Conservation (phyloP, 768 basidiomycete genomes). For the Serendipita vermifera region DNA sequence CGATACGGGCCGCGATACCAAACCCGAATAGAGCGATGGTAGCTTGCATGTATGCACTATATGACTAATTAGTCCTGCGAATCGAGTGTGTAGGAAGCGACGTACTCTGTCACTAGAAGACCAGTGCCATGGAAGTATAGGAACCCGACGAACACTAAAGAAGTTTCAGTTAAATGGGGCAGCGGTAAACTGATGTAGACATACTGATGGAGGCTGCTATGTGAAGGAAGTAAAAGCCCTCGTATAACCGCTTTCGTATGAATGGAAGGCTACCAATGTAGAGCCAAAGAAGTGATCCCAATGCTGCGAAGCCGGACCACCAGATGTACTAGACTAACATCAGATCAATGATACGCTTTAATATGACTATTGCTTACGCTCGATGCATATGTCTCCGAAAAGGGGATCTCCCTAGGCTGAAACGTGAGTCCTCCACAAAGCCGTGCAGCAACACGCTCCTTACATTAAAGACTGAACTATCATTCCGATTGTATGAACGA, state of each 20-base stretch:
- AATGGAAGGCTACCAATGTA: background rate
- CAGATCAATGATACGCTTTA: background rate
- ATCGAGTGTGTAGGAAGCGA: background rate
- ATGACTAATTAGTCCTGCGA: no score
- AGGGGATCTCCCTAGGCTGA: background rate
- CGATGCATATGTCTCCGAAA: background rate
- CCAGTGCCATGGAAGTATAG: background rate
- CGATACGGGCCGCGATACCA: background rate
- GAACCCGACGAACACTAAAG: conserved; percentile 2
- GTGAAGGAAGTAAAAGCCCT: background rate
- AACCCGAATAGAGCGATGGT: background rate
- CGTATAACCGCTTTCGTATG: background rate
- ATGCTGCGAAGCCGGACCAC: background rate
- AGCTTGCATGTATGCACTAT: background rate
- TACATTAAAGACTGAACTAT: conserved; percentile 2
- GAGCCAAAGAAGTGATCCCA: conserved; percentile 1
- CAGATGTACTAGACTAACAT: background rate
- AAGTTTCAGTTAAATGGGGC: no score
- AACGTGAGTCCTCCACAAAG: no score
- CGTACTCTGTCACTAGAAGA: background rate
- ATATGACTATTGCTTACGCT: background rate
- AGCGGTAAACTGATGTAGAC: background rate
- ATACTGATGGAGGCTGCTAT: background rate
- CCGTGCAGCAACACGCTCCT: no score
- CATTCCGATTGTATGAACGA: conserved; percentile 13